Conservation (phyloP, 2,329 filamentous ascomycete species). For the Pseudogymnoascus sp. region DNA sequence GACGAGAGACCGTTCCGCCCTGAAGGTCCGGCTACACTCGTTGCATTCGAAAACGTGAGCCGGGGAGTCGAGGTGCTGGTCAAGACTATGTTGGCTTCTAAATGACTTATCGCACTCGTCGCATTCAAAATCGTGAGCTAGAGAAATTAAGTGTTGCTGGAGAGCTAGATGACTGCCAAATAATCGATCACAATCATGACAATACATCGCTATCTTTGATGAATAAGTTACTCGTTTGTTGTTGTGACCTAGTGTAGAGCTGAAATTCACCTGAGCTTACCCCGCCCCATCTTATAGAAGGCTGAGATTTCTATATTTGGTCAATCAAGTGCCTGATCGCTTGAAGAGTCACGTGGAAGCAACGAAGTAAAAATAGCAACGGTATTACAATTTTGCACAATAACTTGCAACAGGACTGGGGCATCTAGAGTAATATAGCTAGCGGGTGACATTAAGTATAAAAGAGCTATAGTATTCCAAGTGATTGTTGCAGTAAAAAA, state of each 20-base stretch:
- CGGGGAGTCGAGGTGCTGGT: slow-evolving; percentile 15
- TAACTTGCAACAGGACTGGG: not conserved
- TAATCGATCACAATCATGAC: not conserved
- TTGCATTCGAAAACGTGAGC: slow-evolving; percentile 11
- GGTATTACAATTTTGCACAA: not conserved
- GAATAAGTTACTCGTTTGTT: not conserved
- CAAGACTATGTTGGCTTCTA: not conserved
- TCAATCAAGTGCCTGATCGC: not conserved
- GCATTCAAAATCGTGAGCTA: not conserved
- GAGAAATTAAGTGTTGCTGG: not conserved
- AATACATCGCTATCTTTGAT: slow-evolving; percentile 4
- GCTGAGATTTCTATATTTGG: not conserved
- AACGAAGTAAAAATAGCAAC: not conserved
- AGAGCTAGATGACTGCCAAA: slow-evolving; percentile 1
- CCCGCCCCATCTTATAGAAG: not conserved
- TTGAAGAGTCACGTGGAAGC: not conserved
- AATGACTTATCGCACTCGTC: not conserved
- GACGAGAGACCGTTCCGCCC: not conserved
- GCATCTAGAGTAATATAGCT: not conserved
- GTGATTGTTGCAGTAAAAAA: not conserved
- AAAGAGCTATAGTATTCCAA: not conserved
- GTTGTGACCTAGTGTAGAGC: not conserved
- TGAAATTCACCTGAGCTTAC: not conserved
- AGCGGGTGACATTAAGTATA: not conserved
- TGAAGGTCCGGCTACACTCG: slow-evolving; percentile 1